A percentile compares a stretch with the other conserved stretches of the same genome.
Conservation (phyloP, 495 filamentous ascomycete species). For the Acidomyces sp. region DNA sequence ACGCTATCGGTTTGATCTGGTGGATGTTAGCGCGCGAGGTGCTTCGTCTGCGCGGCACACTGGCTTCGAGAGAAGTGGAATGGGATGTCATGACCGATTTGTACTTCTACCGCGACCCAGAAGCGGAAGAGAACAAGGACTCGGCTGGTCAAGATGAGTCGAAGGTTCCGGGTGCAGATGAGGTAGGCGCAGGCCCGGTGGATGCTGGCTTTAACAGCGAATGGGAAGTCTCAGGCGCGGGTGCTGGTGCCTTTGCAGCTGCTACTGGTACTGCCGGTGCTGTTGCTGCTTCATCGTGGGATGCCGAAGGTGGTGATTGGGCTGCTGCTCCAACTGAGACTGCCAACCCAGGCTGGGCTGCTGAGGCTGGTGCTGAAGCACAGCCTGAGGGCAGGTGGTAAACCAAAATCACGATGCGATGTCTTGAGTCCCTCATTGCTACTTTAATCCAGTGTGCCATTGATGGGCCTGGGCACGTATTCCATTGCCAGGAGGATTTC, state of each 20-base stretch:
- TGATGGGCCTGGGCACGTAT: neutral
- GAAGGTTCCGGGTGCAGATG: conserved; percentile 64
- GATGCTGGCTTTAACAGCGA: conserved; percentile 68
- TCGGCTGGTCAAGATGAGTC: conserved; percentile 31
- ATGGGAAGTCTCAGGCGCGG: conserved; percentile 56
- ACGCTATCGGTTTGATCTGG: conserved; percentile 96
- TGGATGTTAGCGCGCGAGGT: conserved; percentile 99
- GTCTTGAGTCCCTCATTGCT: conserved; percentile 17
- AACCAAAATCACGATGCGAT: conserved; percentile 14
- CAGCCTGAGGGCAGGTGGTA: conserved; percentile 53
- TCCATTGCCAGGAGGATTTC: neutral
- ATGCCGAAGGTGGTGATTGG: conserved; percentile 62
- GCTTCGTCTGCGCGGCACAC: conserved; percentile 91
- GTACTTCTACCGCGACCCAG: conserved; percentile 99
- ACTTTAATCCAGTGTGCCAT: neutral
- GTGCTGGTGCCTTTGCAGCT: conserved; percentile 47
- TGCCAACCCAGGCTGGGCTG: conserved; percentile 54
- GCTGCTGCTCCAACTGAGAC: conserved; percentile 45
- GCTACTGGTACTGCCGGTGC: conserved; percentile 48
- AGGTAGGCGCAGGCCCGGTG: conserved; percentile 65
- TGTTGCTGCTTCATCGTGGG: conserved; percentile 51
- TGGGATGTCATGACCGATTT: conserved; percentile 99
- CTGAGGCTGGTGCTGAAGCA: conserved; percentile 32
- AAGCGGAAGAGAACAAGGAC: conserved; percentile 96
- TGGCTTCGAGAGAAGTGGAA: conserved; percentile 82